Evolutionary conservation across 164 flowering plant genomes (phyloP).

Genomic region (Warburgia ugandensis): DNA sequence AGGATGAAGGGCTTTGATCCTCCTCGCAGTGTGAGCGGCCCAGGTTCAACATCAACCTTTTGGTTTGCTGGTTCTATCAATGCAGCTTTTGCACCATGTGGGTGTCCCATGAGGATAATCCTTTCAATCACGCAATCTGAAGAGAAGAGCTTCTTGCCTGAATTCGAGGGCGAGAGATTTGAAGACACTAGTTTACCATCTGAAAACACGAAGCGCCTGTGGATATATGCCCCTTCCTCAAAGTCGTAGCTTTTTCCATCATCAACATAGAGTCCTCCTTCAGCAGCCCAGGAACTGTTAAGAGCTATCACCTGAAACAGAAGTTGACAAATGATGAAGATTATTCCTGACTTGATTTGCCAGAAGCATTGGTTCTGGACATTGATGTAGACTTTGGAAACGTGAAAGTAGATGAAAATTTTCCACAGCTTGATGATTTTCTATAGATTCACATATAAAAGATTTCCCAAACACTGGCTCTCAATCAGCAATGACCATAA

Average conservation of each 20-base stretch:
- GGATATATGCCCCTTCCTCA: conserved; percentile 69
- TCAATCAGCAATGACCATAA: too few relatives aligned
- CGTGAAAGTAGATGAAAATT: too few relatives aligned
- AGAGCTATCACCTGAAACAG: conserved; percentile 84
- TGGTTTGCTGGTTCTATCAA: conserved; percentile 53
- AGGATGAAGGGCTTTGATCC: conserved; percentile 24
- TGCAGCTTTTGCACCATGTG: conserved; percentile 42
- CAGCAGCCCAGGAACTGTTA: conserved; percentile 72
- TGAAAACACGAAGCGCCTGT: conserved; percentile 72
- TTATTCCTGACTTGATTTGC: too few relatives aligned
- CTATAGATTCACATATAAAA: too few relatives aligned
- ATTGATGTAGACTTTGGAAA: too few relatives aligned
- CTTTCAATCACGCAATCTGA: conserved; percentile 64
- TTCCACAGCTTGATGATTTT: too few relatives aligned
- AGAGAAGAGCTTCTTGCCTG: conserved; percentile 29
- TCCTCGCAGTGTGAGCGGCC: conserved; percentile 51
- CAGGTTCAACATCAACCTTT: conserved; percentile 50
- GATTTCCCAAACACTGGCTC: too few relatives aligned
- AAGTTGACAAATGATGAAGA: too few relatives aligned
- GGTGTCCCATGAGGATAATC: conserved; percentile 65
- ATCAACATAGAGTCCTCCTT: conserved; percentile 88
- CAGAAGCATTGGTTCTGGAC: too few relatives aligned
- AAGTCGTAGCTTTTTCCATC: conserved; percentile 94
- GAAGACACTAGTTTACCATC: conserved; percentile 62
- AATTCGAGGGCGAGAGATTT: conserved; percentile 25